Evolutionary conservation across 345 rosid genomes (phyloP).

Genomic region (Hirschfeldia incana): DNA sequence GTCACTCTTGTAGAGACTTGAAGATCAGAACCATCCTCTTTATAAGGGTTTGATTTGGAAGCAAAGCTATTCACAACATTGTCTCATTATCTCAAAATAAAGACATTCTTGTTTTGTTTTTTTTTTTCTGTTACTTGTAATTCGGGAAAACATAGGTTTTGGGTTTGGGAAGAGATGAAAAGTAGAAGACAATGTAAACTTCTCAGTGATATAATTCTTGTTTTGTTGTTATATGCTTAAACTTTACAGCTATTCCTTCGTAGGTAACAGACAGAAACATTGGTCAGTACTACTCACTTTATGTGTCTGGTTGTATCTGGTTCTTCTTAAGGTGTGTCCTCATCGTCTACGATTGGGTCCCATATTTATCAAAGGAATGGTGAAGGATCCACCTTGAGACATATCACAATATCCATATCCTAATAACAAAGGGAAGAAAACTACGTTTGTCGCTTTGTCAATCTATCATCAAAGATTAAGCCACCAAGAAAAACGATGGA

Average conservation of each 20-base stretch:
- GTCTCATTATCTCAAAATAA: conserved; percentile 24
- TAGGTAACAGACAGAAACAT: background rate
- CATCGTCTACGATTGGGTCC: background rate
- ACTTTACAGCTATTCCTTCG: background rate
- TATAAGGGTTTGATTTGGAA: conserved; percentile 11
- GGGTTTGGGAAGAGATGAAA: conserved; percentile 30
- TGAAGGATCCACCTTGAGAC: background rate
- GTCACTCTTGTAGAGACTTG: conserved; percentile 39
- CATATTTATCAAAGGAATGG: background rate
- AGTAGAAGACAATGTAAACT: conserved; percentile 32
- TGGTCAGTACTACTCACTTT: background rate
- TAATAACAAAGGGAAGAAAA: background rate
- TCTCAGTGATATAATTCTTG: conserved; percentile 13
- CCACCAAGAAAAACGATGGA: no score
- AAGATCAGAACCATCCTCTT: conserved; percentile 9
- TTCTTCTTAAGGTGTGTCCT: background rate
- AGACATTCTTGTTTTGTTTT: conserved; percentile 13
- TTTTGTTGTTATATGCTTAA: conserved; percentile 15
- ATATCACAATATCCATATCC: background rate
- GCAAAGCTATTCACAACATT: conserved; percentile 20
- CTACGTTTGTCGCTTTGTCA: background rate
- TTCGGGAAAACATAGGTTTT: conserved; percentile 30
- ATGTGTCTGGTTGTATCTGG: background rate
- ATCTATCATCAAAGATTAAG: background rate
- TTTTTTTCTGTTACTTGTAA: background rate